phyloP scores from a whole-genome alignment of 2,329 filamentous ascomycete genomes.

The Annulohypoxylon truncatum region DNA sequence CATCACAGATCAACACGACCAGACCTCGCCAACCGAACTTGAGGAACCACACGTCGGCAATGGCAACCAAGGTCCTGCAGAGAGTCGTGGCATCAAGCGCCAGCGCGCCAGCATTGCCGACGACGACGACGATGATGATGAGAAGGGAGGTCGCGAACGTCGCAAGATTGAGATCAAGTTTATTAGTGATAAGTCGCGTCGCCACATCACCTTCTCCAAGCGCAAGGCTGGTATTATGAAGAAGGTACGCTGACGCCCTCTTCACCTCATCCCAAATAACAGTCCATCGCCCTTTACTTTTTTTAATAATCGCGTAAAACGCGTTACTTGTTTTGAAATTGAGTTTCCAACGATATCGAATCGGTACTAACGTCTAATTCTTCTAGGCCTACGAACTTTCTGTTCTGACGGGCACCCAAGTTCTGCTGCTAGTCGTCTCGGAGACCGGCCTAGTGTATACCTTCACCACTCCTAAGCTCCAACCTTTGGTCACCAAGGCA shows the following conservation, averaged over 20 bases:
- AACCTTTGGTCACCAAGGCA: slow-evolving; percentile 96
- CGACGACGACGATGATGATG: slow-evolving; percentile 97
- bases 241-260: slow-evolving; percentile 78
- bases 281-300: slow-evolving; percentile 24
- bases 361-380: slow-evolving; percentile 39
- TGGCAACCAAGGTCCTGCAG: slow-evolving; percentile 72
- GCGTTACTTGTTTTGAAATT: slow-evolving; percentile 39
- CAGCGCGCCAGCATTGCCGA: slow-evolving; percentile 84
- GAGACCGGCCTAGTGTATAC: slow-evolving; percentile 98
- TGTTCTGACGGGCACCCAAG: slow-evolving; percentile 96
- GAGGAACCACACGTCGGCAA: slow-evolving; percentile 82
- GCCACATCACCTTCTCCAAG: slow-evolving; percentile 99
- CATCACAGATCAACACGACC: slow-evolving; percentile 81
- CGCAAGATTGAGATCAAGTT: slow-evolving; percentile 99
- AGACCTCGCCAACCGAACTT: slow-evolving; percentile 78
- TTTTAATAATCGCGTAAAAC: slow-evolving; percentile 29
- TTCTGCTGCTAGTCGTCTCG: slow-evolving; percentile 93
- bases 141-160: slow-evolving; percentile 96
- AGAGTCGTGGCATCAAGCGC: slow-evolving; percentile 89
- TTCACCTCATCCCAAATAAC: not conserved
- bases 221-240: slow-evolving; percentile 99
- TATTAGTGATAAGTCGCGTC: slow-evolving; percentile 99
- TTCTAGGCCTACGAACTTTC: slow-evolving; percentile 93
- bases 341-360: slow-evolving; percentile 23
- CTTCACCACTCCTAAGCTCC: slow-evolving; percentile 97